Evolutionary conservation across 345 rosid species (phyloP).

Genomic region (Gossypioides kirkii): DNA sequence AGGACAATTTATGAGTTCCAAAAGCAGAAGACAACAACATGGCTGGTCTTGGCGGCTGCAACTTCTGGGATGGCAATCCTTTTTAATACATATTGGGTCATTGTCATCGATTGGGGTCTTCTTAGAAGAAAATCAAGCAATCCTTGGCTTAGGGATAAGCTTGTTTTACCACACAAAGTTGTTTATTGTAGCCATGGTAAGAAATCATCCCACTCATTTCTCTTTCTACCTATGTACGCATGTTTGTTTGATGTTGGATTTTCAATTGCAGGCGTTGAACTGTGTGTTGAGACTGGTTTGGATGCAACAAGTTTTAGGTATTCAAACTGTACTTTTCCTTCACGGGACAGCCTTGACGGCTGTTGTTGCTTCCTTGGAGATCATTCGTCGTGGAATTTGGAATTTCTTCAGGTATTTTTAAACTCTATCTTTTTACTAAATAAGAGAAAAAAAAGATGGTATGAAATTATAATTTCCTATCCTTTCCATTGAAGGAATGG

Average conservation of each 20-base stretch:
- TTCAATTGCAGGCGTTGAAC: constrained; percentile 46
- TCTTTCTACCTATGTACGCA: too few species aligned
- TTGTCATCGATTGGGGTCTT: constrained; percentile 76
- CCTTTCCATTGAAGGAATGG: too few species aligned
- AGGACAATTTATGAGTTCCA: constrained; percentile 37
- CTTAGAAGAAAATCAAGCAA: constrained; percentile 48
- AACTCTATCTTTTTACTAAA: not conserved
- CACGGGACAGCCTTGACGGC: constrained; percentile 48
- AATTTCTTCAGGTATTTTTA: constrained; percentile 68
- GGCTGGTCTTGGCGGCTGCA: constrained; percentile 45
- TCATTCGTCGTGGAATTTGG: constrained; percentile 79
- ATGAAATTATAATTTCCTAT: too few species aligned
- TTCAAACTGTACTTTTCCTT: constrained; percentile 45
- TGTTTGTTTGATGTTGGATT: too few species aligned
- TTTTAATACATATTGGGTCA: constrained; percentile 58
- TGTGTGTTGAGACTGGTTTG: constrained; percentile 68
- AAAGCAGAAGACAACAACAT: constrained; percentile 12
- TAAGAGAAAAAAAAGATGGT: too few species aligned
- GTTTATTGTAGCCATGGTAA: constrained; percentile 73
- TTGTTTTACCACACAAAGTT: constrained; percentile 40
- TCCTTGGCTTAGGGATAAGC: constrained; percentile 81
- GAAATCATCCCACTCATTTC: not conserved
- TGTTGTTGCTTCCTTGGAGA: constrained; percentile 57
- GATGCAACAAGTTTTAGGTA: constrained; percentile 68
- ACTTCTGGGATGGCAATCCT: constrained; percentile 48